Conservation (phyloP, 495 filamentous ascomycete species). For the Aspergillus nidulans region DNA sequence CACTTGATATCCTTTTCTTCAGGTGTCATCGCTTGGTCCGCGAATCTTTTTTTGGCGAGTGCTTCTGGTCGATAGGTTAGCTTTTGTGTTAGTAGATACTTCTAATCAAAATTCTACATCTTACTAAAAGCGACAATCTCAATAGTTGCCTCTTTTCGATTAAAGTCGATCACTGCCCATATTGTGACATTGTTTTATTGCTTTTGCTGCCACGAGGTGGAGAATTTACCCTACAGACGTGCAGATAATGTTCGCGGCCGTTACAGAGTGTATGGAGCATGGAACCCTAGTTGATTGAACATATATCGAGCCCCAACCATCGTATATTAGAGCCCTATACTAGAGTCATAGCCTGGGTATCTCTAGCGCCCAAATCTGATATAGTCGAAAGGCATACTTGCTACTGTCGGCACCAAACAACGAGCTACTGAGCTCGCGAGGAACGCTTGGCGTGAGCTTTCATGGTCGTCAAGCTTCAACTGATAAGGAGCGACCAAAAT, state of each 20-base stretch:
- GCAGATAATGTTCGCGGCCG: background rate
- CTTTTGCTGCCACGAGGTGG: background rate
- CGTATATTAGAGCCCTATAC: too few relatives aligned
- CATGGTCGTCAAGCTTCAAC: background rate
- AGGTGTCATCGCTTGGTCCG: conserved; percentile 13
- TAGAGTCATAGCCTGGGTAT: too few relatives aligned
- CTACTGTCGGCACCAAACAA: too few relatives aligned
- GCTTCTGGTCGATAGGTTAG: conserved; percentile 13
- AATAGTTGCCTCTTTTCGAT: too few relatives aligned
- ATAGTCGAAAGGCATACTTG: too few relatives aligned
- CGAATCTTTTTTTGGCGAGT: conserved; percentile 12
- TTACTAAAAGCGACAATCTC: too few relatives aligned
- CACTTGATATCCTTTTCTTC: background rate
- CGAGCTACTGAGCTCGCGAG: too few relatives aligned
- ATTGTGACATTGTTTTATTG: background rate
- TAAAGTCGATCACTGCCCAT: background rate
- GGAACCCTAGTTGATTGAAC: too few relatives aligned
- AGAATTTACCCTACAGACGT: background rate
- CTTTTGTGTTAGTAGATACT: conserved; percentile 3
- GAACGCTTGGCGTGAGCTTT: background rate
- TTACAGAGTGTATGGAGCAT: too few relatives aligned
- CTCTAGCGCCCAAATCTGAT: too few relatives aligned
- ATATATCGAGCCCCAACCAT: too few relatives aligned
- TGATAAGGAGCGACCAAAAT: background rate
- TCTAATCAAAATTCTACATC: conserved; percentile 5